Evolutionary conservation across 2,329 filamentous ascomycete genomes (phyloP), one percentile per base, ranked within the genome.

Genomic region (Colletotrichum gloeosporioides): DNA sequence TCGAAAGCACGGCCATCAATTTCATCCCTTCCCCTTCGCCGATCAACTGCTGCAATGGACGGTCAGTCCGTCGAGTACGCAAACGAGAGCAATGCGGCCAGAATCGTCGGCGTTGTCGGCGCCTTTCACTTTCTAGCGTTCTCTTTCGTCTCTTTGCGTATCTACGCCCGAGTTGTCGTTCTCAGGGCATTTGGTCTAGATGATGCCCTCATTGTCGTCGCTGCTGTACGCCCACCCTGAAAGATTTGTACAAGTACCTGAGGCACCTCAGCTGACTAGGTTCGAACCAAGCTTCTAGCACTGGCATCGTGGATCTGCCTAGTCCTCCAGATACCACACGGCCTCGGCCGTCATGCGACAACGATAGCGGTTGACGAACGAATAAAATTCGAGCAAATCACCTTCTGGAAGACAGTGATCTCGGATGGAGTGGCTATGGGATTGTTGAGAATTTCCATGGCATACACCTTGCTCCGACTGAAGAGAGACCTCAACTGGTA

Each of bases 131-230:
- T 78, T 62, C n/a, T 81, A 34, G 80, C 81, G 8, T 62, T 81
- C 27, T 64, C 77, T 18, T 79, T 80, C 4, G 81, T 80, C 12
- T 70, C 67, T 4, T 68, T 81, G 34, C 78, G 81, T 7, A 76
- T 81, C n/a, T 82, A 82, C 61, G 79, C 79, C 18, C 77, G 80
- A 13, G 57, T 79, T 18, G 63, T 78, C 15, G 63, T 82, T 8
- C 78, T 81, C 22, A 77, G 79, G 1, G 79, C 78, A 3, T 82
- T 81, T 68, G 80, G 80, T n/a, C 75, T 78, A 29, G 81, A 82
- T 66, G 81, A 82, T 77, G 77, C 78, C 0, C 78, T 82, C 32
- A 81, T 82, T 67, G 74, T 79, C 12, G 36, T 79, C 16, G 77
- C 79, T 64, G 44, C 22, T 13, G 81, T 82, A 76, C 69, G 77